These are phyloP conservation scores for Leucocoprinus leucothites DNA, from an alignment of 768 basidiomycete genomes.

Conservation along the genomic window DNA sequence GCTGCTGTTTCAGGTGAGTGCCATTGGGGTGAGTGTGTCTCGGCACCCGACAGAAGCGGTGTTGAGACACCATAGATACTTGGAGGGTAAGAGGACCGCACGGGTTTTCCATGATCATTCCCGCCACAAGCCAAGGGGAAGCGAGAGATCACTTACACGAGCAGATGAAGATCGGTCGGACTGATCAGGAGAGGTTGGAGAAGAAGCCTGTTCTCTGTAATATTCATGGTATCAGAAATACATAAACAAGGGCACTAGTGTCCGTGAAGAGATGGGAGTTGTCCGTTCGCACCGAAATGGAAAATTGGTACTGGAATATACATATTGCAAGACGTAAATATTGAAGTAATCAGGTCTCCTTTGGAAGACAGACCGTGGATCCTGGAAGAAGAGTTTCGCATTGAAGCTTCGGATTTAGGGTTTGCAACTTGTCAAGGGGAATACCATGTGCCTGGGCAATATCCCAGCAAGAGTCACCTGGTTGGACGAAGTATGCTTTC, in stretches of 20 bases:
- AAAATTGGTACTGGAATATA: not conserved
- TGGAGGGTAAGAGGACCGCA: not conserved
- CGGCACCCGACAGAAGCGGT: too few relatives aligned
- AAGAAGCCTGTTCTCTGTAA: not conserved
- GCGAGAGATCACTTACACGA: too few relatives aligned
- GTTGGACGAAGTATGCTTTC: slow-evolving; percentile 44
- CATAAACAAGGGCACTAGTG: not conserved
- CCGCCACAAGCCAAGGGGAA: too few relatives aligned
- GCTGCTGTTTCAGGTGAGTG: not conserved
- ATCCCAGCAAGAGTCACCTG: slow-evolving; percentile 68
- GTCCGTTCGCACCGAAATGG: not conserved
- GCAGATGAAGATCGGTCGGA: too few relatives aligned
- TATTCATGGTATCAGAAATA: not conserved
- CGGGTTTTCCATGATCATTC: not conserved
- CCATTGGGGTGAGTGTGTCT: slow-evolving; percentile 1
- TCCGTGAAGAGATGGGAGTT: not conserved
- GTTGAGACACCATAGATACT: too few relatives aligned
- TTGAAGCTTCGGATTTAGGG: slow-evolving; percentile 48
- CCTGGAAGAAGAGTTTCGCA: slow-evolving; percentile 63
- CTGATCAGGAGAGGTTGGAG: not conserved
- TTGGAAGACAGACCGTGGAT: slow-evolving; percentile 57
- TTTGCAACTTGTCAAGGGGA: slow-evolving; percentile 47
- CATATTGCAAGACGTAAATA: not conserved
- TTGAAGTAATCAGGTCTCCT: not conserved
- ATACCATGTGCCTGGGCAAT: slow-evolving; percentile 47